Evolutionary conservation across 805 yeast genomes (phyloP).

Genomic region (Candida xyloterini): DNA sequence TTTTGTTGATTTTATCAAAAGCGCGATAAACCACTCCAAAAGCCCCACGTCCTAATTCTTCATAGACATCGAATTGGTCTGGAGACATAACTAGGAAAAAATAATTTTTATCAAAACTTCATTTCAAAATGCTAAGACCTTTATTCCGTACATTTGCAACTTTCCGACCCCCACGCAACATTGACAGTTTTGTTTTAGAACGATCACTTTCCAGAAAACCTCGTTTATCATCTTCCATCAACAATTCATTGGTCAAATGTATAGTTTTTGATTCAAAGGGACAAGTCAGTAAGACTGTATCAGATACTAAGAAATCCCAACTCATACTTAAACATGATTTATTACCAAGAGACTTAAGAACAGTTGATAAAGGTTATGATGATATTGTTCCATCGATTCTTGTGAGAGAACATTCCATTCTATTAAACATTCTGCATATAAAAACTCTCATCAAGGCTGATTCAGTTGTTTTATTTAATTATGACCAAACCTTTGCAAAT

Average conservation of each 20-base stretch:
- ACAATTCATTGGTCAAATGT: constrained; percentile 35
- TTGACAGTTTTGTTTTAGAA: constrained; percentile 25
- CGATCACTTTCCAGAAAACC: constrained; percentile 26
- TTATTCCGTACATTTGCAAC: background rate
- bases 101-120: background rate
- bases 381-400: constrained; percentile 59
- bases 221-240: constrained; percentile 6
- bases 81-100: constrained; percentile 24
- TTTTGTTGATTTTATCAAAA: constrained; percentile 39
- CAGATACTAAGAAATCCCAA: constrained; percentile 42
- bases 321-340: constrained; percentile 45
- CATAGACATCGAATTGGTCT: constrained; percentile 45
- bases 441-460: constrained; percentile 53
- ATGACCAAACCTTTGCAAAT: constrained; percentile 45
- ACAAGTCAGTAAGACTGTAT: constrained; percentile 41
- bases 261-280: constrained; percentile 49
- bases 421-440: constrained; percentile 47
- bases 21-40: constrained; percentile 77
- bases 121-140: background rate
- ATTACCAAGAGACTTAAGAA: constrained; percentile 52
- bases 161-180: constrained; percentile 7
- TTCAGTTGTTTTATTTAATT: constrained; percentile 47
- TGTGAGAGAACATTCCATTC: constrained; percentile 44
- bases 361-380: constrained; percentile 43
- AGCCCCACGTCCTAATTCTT: constrained; percentile 72